These are phyloP conservation scores for Nematodospora valgi DNA, from an alignment of 805 yeast genomes.

Conservation along the genomic window DNA sequence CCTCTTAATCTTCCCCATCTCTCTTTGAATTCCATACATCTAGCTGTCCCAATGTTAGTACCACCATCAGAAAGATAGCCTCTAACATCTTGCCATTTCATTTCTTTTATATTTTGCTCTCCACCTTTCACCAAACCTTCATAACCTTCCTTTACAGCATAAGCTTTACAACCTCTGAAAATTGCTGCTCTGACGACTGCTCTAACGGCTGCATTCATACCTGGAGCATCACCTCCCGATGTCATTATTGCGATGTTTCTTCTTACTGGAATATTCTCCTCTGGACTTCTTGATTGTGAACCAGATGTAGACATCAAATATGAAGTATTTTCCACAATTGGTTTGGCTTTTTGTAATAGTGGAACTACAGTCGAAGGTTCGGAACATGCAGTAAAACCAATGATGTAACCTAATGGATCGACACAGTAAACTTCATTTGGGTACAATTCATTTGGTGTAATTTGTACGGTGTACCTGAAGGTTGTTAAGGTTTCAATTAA, in stretches of 20 bases:
- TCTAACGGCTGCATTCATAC: slow-evolving; percentile 95
- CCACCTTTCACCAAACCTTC: slow-evolving; percentile 92
- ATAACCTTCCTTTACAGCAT: slow-evolving; percentile 91
- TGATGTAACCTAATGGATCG: slow-evolving; percentile 80
- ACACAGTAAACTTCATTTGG: slow-evolving; percentile 74
- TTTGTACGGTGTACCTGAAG: slow-evolving; percentile 42
- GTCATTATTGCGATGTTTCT: slow-evolving; percentile 92
- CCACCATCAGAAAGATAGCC: slow-evolving; percentile 94
- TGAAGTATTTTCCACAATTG: slow-evolving; percentile 13
- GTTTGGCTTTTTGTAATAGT: slow-evolving; percentile 30
- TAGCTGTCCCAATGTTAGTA: slow-evolving; percentile 93
- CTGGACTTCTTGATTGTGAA: slow-evolving; percentile 18
- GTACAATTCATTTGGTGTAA: slow-evolving; percentile 65
- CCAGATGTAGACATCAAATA: slow-evolving; percentile 10
- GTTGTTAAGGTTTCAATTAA: slow-evolving; percentile 32
- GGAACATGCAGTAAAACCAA: slow-evolving; percentile 70
- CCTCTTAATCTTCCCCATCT: slow-evolving; percentile 80
- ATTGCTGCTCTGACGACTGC: slow-evolving; percentile 95
- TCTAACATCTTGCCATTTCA: slow-evolving; percentile 93
- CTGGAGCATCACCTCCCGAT: slow-evolving; percentile 98
- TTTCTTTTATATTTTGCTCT: slow-evolving; percentile 59
- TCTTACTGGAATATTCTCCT: neutral
- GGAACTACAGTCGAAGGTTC: slow-evolving; percentile 56
- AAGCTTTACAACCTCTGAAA: slow-evolving; percentile 82
- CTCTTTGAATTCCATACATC: slow-evolving; percentile 83